Evolutionary conservation across 768 basidiomycete genomes (phyloP).

Genomic region (Infundibulicybe gibba): DNA sequence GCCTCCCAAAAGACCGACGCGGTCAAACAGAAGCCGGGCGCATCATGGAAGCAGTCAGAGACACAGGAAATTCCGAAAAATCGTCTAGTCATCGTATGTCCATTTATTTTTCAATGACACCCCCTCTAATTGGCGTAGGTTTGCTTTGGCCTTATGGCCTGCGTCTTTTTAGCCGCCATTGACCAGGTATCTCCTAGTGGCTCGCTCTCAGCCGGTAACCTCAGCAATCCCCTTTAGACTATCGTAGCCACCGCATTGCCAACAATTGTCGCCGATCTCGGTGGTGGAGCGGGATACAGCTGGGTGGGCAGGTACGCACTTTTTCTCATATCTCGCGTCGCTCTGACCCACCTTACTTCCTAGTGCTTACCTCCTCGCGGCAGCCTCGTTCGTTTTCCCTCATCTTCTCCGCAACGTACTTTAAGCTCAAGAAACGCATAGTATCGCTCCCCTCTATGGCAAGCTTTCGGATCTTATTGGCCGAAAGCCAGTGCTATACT

Average conservation of each 20-base stretch:
- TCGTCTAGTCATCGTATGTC: constrained; percentile 38
- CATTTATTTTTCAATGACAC: not conserved
- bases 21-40: constrained; percentile 33
- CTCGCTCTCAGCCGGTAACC: not conserved
- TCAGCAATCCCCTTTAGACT: constrained; percentile 31
- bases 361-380: constrained; percentile 74
- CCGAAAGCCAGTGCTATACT: constrained; percentile 67
- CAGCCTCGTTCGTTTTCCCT: constrained; percentile 36
- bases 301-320: constrained; percentile 66
- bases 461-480: constrained; percentile 63
- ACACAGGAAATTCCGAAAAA: constrained; percentile 57
- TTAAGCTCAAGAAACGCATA: constrained; percentile 6
- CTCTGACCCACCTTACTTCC: constrained; percentile 2
- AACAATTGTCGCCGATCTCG: constrained; percentile 63
- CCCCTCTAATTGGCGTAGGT: constrained; percentile 25
- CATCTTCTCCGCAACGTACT: no score
- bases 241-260: constrained; percentile 76
- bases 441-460: constrained; percentile 72
- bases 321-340: not conserved
- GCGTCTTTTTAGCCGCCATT: constrained; percentile 49
- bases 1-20: constrained; percentile 9
- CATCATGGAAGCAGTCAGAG: constrained; percentile 53
- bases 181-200: constrained; percentile 45
- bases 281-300: constrained; percentile 60
- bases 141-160: constrained; percentile 41